Base-by-base conservation (phyloP, 2,329 filamentous ascomycete species). In the Colletotrichum orchidophilum region DNA sequence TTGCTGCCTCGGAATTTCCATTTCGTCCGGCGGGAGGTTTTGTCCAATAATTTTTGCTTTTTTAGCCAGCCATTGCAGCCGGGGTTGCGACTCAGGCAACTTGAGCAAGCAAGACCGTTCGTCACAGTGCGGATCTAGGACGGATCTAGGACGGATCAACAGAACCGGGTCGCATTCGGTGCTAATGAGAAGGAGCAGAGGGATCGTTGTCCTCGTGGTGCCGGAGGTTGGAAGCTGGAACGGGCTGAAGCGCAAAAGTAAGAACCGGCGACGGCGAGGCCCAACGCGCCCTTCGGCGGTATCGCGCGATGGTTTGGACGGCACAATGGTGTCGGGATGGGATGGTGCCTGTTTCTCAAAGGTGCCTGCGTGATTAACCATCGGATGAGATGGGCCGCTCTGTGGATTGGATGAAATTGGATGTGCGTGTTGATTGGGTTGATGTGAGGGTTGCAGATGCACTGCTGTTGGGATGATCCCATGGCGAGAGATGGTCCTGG, bases 321-420 rank as follows among this genome's bases (percentile, higher is more conserved):
- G 68, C 52, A 63, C 39, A 26, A 27, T 26, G 33, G 31, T 53
- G 53, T 63, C 29, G 53, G 69, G 69, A 69, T 71, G 53, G 69
- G 69, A 69, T 71, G 59, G 26, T 39, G 46, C 69, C 65, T 68
- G 64, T 15, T 29, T 26, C 24, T 29, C 11, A 33, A 18, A 39
- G 15, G 18, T 24, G 46, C 35, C 42, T 71, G 63, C 69, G 65
- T 53, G 69, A 71, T 71, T 71, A 71, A 71, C 33, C 65, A 69
- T 69, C 65, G 58, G 68, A 63, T 68, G 58, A 58, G 24, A 63
- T 68, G 64, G 69, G 64, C 46, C 65, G 33, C 18, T 31, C 26
- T 57, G 52, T 57, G 59, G 65, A 18, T 33, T 63, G 35, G 26
- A 33, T 13, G 31, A 29, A 35, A 49, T 29, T 21, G 35, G 24